Evolutionary conservation across 805 yeast genomes (phyloP), one percentile per base, ranked within the genome.

Genomic region (Teunomyces atbi): DNA sequence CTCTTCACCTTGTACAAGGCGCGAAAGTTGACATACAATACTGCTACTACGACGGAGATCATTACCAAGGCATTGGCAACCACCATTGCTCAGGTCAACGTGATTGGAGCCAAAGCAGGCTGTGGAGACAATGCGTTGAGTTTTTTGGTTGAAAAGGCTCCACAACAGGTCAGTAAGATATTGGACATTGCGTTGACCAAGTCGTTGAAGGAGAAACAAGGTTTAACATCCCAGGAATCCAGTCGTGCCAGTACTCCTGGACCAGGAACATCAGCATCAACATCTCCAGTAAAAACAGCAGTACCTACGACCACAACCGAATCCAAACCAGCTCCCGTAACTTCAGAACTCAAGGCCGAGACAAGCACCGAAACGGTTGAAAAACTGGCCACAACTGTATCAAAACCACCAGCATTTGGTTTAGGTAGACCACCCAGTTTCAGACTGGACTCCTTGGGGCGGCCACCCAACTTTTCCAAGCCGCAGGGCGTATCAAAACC

Each of bases 1-100:
- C 71, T 92, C 19, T 84, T 89, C 56, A 78, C 83, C 11, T 77
- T 91, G 47, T 86, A 95, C 27, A 88, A 87, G 58, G 88, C 86
- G 46, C 72, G 90, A 50, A 85, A 81, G 55, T 57, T 73, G 36
- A 81, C 89, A 48, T 80, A 84, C 49, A 89, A 86, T 48, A 87
- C 89, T 33, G 90, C 86, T 20, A 82, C 89, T 5, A 89, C 92
- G 42, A 87, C 96, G 0, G 87, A 83, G 48, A 82, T 90, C 45
- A 73, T 91, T 55, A 91, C 97, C 6, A 90, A 87, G 56, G 96
- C 97, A 1, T 74, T 91, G 54, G 96, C 97, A 2, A 86, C 91
- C 72, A 92, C 96, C 0, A 89, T 91, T 51, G 92, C 95, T 8
- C 94, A 87, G 62, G 92, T 87, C 7, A 85, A 86, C 48, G 91